A percentile compares a stretch with the other conserved stretches of the same genome.
Conservation (phyloP, 1,284 basidiomycete species). For the Stereum hirsutum region DNA sequence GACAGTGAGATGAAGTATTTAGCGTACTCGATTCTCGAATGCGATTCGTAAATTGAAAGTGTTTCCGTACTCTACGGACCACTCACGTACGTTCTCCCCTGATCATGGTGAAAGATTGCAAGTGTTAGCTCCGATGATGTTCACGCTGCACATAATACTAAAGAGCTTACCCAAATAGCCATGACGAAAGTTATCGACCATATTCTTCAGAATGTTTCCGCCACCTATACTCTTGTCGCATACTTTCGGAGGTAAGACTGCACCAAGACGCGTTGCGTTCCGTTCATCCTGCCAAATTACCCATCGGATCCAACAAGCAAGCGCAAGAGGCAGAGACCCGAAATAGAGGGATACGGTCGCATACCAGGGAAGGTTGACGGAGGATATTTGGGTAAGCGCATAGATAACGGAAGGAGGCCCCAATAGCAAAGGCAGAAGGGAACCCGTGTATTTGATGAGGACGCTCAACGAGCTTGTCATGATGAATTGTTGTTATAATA, state of each 20-base stretch:
- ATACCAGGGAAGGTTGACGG: not conserved
- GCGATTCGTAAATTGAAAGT: not conserved
- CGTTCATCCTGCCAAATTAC: constrained; percentile 1
- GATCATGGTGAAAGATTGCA: not conserved
- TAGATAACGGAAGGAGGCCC: not conserved
- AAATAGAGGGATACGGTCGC: not conserved
- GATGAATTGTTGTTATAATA: too few species aligned
- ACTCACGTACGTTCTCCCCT: not conserved
- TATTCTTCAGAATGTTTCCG: not conserved
- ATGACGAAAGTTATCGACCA: not conserved
- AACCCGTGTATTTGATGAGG: not conserved
- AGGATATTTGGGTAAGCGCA: not conserved
- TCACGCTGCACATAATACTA: not conserved
- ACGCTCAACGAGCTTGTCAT: too few species aligned
- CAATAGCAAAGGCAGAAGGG: not conserved
- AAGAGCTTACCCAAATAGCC: not conserved
- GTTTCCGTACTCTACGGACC: not conserved
- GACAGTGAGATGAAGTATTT: not conserved
- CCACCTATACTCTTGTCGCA: constrained; percentile 7
- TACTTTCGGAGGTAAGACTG: constrained; percentile 11
- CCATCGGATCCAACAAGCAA: not conserved
- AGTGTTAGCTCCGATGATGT: not conserved
- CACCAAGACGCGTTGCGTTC: constrained; percentile 14
- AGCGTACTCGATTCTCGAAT: not conserved
- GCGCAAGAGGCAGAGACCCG: not conserved